Base-by-base conservation (phyloP, 1,284 basidiomycete genomes). In the Leccinum pseudoinsigne region DNA sequence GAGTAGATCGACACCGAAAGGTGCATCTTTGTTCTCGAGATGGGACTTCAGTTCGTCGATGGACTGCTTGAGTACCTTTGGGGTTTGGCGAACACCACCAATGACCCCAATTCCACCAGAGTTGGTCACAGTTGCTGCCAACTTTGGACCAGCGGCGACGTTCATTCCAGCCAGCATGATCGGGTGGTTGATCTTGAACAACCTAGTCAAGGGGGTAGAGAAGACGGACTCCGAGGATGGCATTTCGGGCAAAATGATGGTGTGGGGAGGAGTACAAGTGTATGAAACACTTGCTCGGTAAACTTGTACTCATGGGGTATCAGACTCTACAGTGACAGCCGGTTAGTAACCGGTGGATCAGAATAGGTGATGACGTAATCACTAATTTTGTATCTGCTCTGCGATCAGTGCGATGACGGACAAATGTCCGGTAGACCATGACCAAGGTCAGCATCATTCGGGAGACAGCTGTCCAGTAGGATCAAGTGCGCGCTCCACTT, bases 101-200 rank as follows among this genome's bases (percentile, higher is more conserved):
- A 95, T 93, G 68, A 93, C 90, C 23, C 93, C 93, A 66, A 95
- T 86, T 7, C 92, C 93, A 63, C 88, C 89, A 57, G 91, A 85
- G 72, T 94, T 93, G 51, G 87, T 88, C 31, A 92, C 90, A 1
- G 91, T 87, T 18, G 93, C 93, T 28, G 93, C 89, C 8, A 92
- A 77, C 72, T 79, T 85, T 47, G 87, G 89, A 16, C 93, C 92
- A 57, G 93, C 90, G 50, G 92, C 92, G 31, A 94, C 88, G 72
- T 92, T 93, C 92, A 94, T 93, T 54, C 91, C 90, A 62, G 88
- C 89, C 16, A 90, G 80, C 84, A 95, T 87, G 75, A 95, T 84
- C 31, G 94, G 94, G 76, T 95, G 93, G 74, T 85, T 85, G 69
- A 95, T 88, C 57, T 83, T 84, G 80, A 95, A 93, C 62, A 92